phyloP scores from a whole-genome alignment of 176 grass and related monocot genomes.

The Oryza meridionalis region DNA sequence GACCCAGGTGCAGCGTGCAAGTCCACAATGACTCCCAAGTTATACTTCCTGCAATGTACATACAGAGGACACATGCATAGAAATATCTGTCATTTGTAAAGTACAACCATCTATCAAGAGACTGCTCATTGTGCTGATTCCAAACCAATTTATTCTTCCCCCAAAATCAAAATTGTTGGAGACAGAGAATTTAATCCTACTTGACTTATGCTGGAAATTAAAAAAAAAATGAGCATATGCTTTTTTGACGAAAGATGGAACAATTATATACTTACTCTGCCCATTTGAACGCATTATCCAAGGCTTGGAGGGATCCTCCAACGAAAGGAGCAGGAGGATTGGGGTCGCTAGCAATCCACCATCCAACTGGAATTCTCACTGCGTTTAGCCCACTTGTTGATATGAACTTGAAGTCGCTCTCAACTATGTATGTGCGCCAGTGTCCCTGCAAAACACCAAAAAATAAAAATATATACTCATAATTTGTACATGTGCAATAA shows the following conservation, averaged over 20 bases:
- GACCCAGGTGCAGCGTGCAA: slow-evolving; percentile 59
- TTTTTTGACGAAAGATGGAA: too few relatives aligned
- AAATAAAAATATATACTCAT: not conserved
- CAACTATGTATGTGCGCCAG: slow-evolving; percentile 48
- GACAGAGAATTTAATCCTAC: too few relatives aligned
- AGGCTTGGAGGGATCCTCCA: slow-evolving; percentile 48
- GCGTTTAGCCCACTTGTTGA: slow-evolving; percentile 40
- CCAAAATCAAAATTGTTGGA: too few relatives aligned
- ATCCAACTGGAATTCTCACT: slow-evolving; percentile 66
- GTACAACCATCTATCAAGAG: too few relatives aligned
- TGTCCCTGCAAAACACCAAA: slow-evolving; percentile 31
- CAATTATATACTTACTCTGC: slow-evolving; percentile 47
- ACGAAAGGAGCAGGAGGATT: slow-evolving; percentile 55
- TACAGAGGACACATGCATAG: not conserved
- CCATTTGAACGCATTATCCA: slow-evolving; percentile 67
- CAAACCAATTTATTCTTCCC: too few relatives aligned
- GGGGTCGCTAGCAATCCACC: slow-evolving; percentile 64
- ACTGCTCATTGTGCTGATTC: too few relatives aligned
- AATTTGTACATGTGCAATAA: not conserved
- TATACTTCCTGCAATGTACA: slow-evolving; percentile 33
- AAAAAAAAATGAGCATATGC: too few relatives aligned
- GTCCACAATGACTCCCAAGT: slow-evolving; percentile 55
- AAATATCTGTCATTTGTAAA: too few relatives aligned
- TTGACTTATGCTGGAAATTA: too few relatives aligned
- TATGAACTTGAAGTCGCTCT: slow-evolving; percentile 54